A percentile compares a stretch with the other conserved stretches of the same genome.
phyloP scores from a whole-genome alignment of 163 green algal genomes.

The Scenedesmus sp. region DNA sequence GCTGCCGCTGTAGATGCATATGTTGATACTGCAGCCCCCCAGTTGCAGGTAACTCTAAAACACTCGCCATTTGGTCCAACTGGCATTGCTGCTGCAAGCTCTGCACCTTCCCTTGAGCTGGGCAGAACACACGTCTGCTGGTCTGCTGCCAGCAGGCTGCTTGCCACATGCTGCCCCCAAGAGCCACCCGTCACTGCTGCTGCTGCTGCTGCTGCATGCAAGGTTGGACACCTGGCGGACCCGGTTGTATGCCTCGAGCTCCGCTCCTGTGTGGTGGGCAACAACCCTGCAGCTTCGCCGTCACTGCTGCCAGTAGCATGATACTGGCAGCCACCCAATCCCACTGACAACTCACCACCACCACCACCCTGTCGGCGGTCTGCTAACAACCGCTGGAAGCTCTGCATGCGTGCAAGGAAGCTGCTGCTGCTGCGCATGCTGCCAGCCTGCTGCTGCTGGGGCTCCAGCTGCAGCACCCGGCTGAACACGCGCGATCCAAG shows the following conservation, averaged over 20 bases:
- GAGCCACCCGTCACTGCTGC: neutral
- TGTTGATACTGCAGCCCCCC: neutral
- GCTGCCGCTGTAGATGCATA: neutral
- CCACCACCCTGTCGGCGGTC: neutral
- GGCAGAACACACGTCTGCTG: neutral
- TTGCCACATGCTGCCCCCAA: neutral
- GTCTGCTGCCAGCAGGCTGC: neutral
- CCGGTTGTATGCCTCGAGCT: neutral
- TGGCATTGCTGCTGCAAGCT: neutral
- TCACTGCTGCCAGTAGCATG: neutral
- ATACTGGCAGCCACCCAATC: neutral
- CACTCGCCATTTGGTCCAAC: neutral
- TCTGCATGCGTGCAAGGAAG: neutral
- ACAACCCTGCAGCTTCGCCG: neutral
- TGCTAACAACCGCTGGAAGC: neutral
- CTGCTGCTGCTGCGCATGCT: neutral
- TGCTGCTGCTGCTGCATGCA: constrained; percentile 1
- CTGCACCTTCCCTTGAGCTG: neutral
- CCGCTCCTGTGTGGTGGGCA: neutral
- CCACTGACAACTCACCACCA: neutral
- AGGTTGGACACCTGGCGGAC: neutral
- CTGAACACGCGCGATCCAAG: constrained; percentile 3
- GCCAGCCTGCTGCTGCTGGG: neutral
- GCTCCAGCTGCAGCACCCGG: neutral
- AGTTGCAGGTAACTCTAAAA: neutral